Evolutionary conservation across 176 grass and related monocot genomes (phyloP).

Genomic region (Zea mays): DNA sequence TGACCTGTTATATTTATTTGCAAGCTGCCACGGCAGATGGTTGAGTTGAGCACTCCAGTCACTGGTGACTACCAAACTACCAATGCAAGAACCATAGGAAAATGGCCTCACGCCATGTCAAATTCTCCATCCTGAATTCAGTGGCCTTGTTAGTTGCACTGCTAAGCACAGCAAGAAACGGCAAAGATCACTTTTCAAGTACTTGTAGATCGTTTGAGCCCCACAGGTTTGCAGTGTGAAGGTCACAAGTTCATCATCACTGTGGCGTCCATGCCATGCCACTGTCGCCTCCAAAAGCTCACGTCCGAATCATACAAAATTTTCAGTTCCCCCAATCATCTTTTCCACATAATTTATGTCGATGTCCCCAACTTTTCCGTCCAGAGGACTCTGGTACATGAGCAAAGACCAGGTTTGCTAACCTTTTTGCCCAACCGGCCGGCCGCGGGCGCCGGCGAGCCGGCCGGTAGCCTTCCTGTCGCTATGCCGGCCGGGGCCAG

Average conservation of each 20-base stretch:
- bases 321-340: conserved; percentile 24
- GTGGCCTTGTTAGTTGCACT: conserved; percentile 2
- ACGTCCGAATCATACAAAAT: conserved; percentile 18
- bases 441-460: background rate
- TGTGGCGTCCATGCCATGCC: conserved; percentile 30
- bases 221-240: conserved; percentile 31
- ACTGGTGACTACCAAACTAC: conserved; percentile 11
- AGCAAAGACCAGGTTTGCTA: conserved; percentile 34
- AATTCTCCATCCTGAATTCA: background rate
- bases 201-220: conserved; percentile 24
- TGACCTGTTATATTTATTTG: conserved; percentile 38
- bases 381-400: background rate
- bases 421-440: conserved; percentile 24
- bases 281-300: conserved; percentile 41
- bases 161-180: conserved; percentile 22
- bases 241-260: conserved; percentile 28
- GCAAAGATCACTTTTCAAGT: conserved; percentile 21
- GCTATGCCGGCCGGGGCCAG: background rate
- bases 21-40: conserved; percentile 11
- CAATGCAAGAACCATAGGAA: conserved; percentile 4
- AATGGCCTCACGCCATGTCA: conserved; percentile 6
- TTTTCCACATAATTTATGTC: conserved; percentile 25
- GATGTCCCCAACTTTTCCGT: conserved; percentile 5
- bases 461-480: conserved; percentile 32
- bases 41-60: conserved; percentile 24